A percentile compares a stretch with the other conserved stretches of the same genome.
Conservation (phyloP, 2,329 filamentous ascomycete species). For the Colletotrichum viniferum region DNA sequence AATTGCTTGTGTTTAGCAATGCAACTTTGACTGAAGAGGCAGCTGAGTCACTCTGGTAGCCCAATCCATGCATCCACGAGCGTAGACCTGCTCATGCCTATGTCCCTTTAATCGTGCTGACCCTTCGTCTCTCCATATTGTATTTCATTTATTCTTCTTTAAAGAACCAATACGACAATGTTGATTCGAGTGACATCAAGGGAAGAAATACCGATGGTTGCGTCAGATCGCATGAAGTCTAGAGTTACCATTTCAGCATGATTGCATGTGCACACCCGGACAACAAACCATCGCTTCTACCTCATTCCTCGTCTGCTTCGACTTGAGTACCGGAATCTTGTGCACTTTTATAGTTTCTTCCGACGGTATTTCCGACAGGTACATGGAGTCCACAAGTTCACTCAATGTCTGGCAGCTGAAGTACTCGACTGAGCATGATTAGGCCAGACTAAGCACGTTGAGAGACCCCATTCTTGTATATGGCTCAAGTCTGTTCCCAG, state of each 20-base stretch:
- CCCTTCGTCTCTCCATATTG: not conserved
- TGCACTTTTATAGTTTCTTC: not conserved
- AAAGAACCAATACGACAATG: not conserved
- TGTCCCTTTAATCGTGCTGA: not conserved
- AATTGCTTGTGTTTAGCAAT: not conserved
- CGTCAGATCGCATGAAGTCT: not conserved
- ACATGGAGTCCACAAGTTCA: not conserved
- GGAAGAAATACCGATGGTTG: not conserved
- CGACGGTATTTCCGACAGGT: not conserved
- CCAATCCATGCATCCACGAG: fast-evolving
- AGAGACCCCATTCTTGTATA: fast-evolving
- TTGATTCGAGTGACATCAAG: not conserved
- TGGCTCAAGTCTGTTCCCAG: fast-evolving
- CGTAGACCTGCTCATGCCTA: not conserved
- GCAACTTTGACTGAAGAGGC: not conserved
- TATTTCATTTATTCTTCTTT: not conserved
- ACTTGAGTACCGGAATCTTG: not conserved
- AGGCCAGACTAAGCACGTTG: not conserved
- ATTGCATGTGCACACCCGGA: not conserved
- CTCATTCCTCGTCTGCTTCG: not conserved
- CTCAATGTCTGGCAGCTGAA: not conserved
- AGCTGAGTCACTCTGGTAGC: not conserved
- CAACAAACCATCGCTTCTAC: no score
- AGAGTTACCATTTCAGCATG: not conserved
- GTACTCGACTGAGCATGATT: not conserved